Percentiles rank a stretch among this genome's conserved stretches.
phyloP scores from a whole-genome alignment of 768 basidiomycete genomes.

The Butyriboletus loyo region DNA sequence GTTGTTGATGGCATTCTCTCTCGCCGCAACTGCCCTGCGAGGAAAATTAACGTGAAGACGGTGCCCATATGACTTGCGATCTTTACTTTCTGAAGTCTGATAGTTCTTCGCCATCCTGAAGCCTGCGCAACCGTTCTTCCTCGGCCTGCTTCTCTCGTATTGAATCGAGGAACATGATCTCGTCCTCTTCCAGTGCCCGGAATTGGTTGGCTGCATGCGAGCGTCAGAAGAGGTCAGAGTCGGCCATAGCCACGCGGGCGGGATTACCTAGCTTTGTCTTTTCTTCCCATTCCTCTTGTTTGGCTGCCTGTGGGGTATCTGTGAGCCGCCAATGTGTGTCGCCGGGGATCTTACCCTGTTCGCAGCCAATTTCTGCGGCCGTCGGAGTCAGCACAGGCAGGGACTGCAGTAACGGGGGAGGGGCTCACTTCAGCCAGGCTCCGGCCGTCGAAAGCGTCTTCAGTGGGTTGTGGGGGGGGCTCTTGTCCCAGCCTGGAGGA shows the following conservation, averaged over 20 bases:
- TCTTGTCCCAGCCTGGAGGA: conserved; percentile 71
- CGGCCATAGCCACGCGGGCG: conserved; percentile 1
- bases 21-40: conserved; percentile 66
- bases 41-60: conserved; percentile 10
- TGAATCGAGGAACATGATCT: conserved; percentile 85
- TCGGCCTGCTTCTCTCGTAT: conserved; percentile 70
- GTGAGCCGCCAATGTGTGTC: conserved; percentile 8
- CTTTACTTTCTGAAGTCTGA: conserved; percentile 73
- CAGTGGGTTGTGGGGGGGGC: conserved; percentile 71
- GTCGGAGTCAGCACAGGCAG: conserved; percentile 10
- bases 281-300: conserved; percentile 93
- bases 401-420: conserved; percentile 4
- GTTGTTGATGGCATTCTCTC: conserved; percentile 50
- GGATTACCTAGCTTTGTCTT: conserved; percentile 66
- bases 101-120: conserved; percentile 76
- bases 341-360: conserved; percentile 59
- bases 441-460: conserved; percentile 78
- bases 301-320: conserved; percentile 56
- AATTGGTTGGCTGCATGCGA: conserved; percentile 72
- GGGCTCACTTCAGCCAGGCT: conserved; percentile 81
- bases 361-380: conserved; percentile 76
- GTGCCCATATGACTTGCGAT: neutral
- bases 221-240: conserved; percentile 7
- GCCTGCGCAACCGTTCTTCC: conserved; percentile 72
- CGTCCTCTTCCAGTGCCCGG: conserved; percentile 85